phyloP scores from a whole-genome alignment of 495 filamentous ascomycete species.

The Penicillium angulare region DNA sequence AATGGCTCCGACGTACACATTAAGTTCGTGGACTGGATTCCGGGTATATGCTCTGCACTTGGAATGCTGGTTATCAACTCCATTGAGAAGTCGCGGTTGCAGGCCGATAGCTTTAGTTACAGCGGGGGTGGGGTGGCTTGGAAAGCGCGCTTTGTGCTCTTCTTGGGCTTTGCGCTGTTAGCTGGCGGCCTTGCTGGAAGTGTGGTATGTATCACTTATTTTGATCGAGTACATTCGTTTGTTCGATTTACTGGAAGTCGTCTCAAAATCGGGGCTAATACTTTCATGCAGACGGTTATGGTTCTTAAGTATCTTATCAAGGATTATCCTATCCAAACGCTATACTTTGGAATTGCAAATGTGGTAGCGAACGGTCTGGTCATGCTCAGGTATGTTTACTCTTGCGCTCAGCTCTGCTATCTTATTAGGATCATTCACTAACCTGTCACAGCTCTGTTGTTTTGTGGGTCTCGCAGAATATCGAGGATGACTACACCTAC shows the following conservation, averaged over 20 bases:
- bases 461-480: constrained; percentile 97
- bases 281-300: constrained; percentile 60
- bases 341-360: constrained; percentile 93
- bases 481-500: constrained; percentile 98
- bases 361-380: constrained; percentile 82
- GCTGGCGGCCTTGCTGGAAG: constrained; percentile 92
- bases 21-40: constrained; percentile 97
- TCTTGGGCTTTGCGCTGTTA: constrained; percentile 90
- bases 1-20: constrained; percentile 86
- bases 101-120: constrained; percentile 84
- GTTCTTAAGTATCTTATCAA: constrained; percentile 89
- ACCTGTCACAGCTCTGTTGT: constrained; percentile 65
- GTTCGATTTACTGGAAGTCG: neutral
- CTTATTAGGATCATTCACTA: constrained; percentile 5
- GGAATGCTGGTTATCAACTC: constrained; percentile 99
- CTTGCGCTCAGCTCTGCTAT: neutral
- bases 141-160: constrained; percentile 94
- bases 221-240: too few species aligned
- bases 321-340: constrained; percentile 72
- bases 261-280: neutral
- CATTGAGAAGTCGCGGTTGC: constrained; percentile 88
- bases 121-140: constrained; percentile 84
- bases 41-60: constrained; percentile 86
- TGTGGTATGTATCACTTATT: constrained; percentile 49
- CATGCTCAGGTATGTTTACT: constrained; percentile 74